phyloP scores from a whole-genome alignment of 768 basidiomycete species.

The Phaeotremella skinneri region DNA sequence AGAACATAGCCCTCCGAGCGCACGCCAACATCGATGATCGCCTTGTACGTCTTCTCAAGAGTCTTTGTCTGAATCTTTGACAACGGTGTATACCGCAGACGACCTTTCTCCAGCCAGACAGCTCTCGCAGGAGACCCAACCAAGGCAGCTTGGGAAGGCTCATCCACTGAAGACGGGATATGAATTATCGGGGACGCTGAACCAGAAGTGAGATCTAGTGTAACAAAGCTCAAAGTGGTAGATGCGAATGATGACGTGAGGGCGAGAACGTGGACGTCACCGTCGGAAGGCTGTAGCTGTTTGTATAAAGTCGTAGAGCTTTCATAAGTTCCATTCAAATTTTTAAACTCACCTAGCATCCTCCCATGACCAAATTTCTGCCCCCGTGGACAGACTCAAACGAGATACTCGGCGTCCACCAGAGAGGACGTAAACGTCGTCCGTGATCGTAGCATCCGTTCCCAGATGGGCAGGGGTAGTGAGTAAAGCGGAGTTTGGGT shows the following conservation, averaged over 20 bases:
- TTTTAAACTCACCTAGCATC: constrained; percentile 60
- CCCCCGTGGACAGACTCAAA: constrained; percentile 59
- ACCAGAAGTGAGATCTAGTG: constrained; percentile 61
- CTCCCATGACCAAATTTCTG: constrained; percentile 69
- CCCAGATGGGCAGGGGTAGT: constrained; percentile 62
- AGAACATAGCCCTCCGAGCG: constrained; percentile 62
- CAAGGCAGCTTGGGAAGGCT: constrained; percentile 52
- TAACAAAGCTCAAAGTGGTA: constrained; percentile 67
- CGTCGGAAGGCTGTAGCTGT: constrained; percentile 59
- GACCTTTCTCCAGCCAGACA: constrained; percentile 59
- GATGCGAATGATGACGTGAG: constrained; percentile 58
- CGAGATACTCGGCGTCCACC: constrained; percentile 57
- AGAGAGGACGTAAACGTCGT: constrained; percentile 34
- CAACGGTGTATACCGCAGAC: constrained; percentile 56
- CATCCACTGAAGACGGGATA: constrained; percentile 60
- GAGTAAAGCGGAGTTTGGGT: constrained; percentile 52
- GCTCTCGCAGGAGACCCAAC: constrained; percentile 35
- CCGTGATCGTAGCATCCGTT: constrained; percentile 55
- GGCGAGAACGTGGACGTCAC: constrained; percentile 62
- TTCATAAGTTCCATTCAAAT: not conserved
- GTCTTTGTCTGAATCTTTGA: constrained; percentile 29
- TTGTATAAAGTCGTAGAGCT: constrained; percentile 69
- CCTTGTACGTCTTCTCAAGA: constrained; percentile 53
- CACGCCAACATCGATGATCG: constrained; percentile 65
- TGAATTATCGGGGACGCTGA: constrained; percentile 55